Evolutionary conservation across 768 basidiomycete genomes (phyloP).

Genomic region (Panus rudis): DNA sequence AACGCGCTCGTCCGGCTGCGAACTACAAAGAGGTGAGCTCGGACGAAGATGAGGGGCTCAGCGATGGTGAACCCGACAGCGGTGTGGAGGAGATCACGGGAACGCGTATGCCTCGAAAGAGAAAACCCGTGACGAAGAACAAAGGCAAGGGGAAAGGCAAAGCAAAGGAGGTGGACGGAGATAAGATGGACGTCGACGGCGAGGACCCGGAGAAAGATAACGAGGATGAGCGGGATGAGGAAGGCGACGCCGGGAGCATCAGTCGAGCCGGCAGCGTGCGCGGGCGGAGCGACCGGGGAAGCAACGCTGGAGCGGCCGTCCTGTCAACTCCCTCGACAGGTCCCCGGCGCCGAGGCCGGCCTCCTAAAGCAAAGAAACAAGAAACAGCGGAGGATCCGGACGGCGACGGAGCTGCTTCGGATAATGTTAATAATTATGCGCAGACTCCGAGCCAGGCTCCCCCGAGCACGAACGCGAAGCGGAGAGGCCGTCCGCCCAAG

Average conservation of each 20-base stretch:
- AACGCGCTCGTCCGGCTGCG: slow-evolving; percentile 20
- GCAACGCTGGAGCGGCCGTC: background rate
- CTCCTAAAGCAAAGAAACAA: slow-evolving; percentile 5
- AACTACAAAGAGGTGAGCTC: slow-evolving; percentile 18
- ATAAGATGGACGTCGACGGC: slow-evolving; percentile 21
- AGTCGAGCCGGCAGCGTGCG: background rate
- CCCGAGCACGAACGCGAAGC: background rate
- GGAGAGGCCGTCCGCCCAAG: slow-evolving; percentile 6
- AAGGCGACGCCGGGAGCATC: background rate
- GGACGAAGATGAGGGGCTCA: slow-evolving; percentile 20
- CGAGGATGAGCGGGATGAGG: slow-evolving; percentile 10
- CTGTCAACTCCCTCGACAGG: background rate
- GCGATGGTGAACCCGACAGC: slow-evolving; percentile 23
- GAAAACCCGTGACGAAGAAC: slow-evolving; percentile 13
- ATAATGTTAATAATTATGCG: too few relatives aligned
- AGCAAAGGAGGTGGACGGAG: slow-evolving; percentile 11
- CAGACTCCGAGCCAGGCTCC: background rate
- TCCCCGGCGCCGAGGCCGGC: background rate
- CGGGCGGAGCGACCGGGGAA: background rate
- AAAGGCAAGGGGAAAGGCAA: slow-evolving; percentile 14
- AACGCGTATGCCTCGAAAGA: slow-evolving; percentile 8
- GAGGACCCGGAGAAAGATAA: slow-evolving; percentile 12
- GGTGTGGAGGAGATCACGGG: slow-evolving; percentile 25
- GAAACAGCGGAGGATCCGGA: background rate
- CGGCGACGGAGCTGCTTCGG: background rate